phyloP scores from a whole-genome alignment of 78 protist species.

The Parvularia atlantis region DNA sequence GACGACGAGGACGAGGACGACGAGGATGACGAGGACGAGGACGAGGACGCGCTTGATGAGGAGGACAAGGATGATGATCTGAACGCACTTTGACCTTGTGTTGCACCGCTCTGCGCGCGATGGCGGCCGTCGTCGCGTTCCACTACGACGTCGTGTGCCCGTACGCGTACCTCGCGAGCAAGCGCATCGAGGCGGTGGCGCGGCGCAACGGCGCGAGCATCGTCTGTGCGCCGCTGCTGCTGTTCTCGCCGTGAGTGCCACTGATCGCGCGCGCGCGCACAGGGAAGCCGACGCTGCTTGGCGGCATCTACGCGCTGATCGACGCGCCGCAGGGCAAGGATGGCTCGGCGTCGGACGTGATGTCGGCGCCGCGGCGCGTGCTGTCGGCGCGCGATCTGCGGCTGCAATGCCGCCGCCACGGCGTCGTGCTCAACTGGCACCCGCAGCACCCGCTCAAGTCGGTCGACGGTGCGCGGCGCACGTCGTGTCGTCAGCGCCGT shows the following conservation, averaged over 20 bases:
- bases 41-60: no score
- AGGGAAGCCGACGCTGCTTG: no score
- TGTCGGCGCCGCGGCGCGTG: conserved; percentile 7
- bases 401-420: neutral
- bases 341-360: conserved; percentile 11
- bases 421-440: neutral
- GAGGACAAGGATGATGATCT: no score
- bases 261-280: no score
- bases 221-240: neutral
- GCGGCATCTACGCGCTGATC: conserved; percentile 8
- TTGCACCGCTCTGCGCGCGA: no score
- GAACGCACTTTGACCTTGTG: no score
- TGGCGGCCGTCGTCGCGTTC: neutral
- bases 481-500: no score
- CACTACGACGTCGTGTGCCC: conserved; percentile 19
- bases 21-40: no score
- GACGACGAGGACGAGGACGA: no score
- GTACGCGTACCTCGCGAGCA: conserved; percentile 6
- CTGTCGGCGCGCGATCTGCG: neutral
- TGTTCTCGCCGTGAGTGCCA: no score
- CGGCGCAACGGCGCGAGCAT: neutral
- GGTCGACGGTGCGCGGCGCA: neutral
- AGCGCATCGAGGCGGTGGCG: neutral
- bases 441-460: neutral
- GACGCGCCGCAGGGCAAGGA: conserved; percentile 19